A percentile compares a stretch with the other conserved stretches of the same genome.
Conservation (phyloP, 2,329 filamentous ascomycete genomes). For the Trichoderma citrinoviride region DNA sequence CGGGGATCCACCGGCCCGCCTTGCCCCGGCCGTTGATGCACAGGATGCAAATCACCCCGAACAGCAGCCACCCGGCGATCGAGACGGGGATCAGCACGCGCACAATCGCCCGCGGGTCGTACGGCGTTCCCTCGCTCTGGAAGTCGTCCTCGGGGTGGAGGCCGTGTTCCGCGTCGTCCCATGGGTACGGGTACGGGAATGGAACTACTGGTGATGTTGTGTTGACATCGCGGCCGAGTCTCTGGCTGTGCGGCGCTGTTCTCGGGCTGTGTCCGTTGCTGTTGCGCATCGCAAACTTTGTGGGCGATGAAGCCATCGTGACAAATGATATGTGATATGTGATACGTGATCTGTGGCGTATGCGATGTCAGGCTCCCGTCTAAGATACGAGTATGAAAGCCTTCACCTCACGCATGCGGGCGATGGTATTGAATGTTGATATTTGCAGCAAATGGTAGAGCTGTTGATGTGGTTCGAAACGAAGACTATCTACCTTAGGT, state of each 20-base stretch:
- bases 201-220: neutral
- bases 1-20: constrained; percentile 34
- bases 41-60: constrained; percentile 34
- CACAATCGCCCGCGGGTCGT: constrained; percentile 17
- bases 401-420: neutral
- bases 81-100: constrained; percentile 31
- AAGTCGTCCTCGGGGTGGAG: no score
- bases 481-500: neutral
- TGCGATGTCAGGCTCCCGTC: neutral
- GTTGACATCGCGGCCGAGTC: neutral
- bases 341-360: neutral
- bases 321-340: neutral
- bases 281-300: neutral
- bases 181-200: no score
- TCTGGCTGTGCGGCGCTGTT: neutral
- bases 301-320: neutral
- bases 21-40: constrained; percentile 33
- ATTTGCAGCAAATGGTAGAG: neutral
- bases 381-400: neutral
- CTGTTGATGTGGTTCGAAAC: neutral
- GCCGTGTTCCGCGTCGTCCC: neutral
- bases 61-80: constrained; percentile 32
- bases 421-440: neutral
- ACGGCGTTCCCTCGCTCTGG: neutral
- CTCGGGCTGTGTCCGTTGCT: neutral